phyloP scores from a whole-genome alignment of 2,329 filamentous ascomycete genomes.

The Emergomyces orientalis region DNA sequence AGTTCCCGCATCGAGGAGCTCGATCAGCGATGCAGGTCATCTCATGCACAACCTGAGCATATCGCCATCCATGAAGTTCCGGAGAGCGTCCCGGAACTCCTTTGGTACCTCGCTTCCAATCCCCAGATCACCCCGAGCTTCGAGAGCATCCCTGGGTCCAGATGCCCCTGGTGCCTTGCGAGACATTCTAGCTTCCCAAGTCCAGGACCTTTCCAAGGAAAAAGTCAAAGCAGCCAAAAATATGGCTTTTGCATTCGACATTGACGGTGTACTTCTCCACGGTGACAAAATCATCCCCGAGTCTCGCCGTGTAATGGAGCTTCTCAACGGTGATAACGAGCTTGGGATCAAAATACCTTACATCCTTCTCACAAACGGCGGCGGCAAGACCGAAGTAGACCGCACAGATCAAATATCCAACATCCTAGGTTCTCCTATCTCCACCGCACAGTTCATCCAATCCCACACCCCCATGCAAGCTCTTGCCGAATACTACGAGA shows the following conservation, averaged over 20 bases:
- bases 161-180: slow-evolving; percentile 49
- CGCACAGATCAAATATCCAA: slow-evolving; percentile 58
- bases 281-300: slow-evolving; percentile 61
- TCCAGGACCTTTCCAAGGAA: slow-evolving; percentile 57
- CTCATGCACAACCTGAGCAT: slow-evolving; percentile 67
- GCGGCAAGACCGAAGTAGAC: slow-evolving; percentile 58
- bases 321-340: slow-evolving; percentile 66
- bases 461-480: slow-evolving; percentile 70
- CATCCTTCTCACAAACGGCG: slow-evolving; percentile 68
- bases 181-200: slow-evolving; percentile 59
- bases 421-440: slow-evolving; percentile 57
- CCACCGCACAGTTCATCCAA: slow-evolving; percentile 66
- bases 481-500: slow-evolving; percentile 65
- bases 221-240: slow-evolving; percentile 64
- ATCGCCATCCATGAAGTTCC: slow-evolving; percentile 57
- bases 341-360: slow-evolving; percentile 68
- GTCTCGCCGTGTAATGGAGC: slow-evolving; percentile 56
- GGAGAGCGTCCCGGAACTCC: slow-evolving; percentile 63
- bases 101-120: slow-evolving; percentile 66
- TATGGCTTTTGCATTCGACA: slow-evolving; percentile 67
- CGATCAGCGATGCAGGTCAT: slow-evolving; percentile 56
- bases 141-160: slow-evolving; percentile 56
- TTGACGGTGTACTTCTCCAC: slow-evolving; percentile 64
- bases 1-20: slow-evolving; percentile 58
- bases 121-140: slow-evolving; percentile 59